Evolutionary conservation across 78 protist species (phyloP), one percentile per base, ranked within the genome.

Genomic region (Dictyostelium purpureum): DNA sequence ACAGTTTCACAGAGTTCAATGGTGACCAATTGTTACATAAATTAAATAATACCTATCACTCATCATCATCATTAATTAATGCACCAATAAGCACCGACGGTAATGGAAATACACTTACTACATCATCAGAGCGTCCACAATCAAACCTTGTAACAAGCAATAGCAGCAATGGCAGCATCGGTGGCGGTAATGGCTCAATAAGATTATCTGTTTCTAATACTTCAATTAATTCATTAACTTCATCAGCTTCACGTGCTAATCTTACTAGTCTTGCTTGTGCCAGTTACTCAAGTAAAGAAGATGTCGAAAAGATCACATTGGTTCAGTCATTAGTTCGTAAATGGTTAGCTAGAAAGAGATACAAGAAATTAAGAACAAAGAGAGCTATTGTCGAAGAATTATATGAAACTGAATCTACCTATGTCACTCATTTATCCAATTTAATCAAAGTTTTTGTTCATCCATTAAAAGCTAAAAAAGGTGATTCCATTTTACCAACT

Each of bases 331-430:
- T 51, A 2, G 76, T 73, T 14, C 35, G 76, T n/a, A 70, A 76
- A 85, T 85, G 75, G 71, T 59, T 67, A 31, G 80, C 76, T 12
- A 77, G 67, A 43, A 26, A 59, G 51, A 33, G 49, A 52, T 85
- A 56, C n/a, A 85, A 85, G 45, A 70, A 61, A 59, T 47, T 85
- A 56, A 85, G 76, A 61, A 85, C 80, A 31, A 85, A 85, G 66
- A 85, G 92, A 73, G 67, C 79, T 19, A 79, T 77, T 33, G 70
- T 85, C n/a, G 77, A 40, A 12, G 92, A 85, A 73, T 33, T 85
- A 28, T 85, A 59, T 85, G 92, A 85, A 59, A 85, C 92, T 11
- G 92, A 85, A 35, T 49, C 76, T 42, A 85, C 92, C 28, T 85
- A 85, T 59, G 80, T 85, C 6, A 10, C 56, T 16, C 80, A 73